These are phyloP conservation scores for Alnus rubra DNA, from an alignment of 306 rosid genomes.

Conservation along the genomic window DNA sequence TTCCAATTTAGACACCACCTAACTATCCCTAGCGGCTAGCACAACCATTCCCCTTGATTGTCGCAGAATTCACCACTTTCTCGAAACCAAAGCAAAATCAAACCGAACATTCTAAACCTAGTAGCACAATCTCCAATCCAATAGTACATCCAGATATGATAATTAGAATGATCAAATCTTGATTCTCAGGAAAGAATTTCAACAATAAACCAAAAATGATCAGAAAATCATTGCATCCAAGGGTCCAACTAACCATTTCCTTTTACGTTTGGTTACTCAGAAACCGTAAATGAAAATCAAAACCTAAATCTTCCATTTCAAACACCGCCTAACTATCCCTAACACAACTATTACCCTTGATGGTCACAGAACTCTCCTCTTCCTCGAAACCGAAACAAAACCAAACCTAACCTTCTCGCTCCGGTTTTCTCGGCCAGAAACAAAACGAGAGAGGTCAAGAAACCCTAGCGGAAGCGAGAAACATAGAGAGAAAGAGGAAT, in stretches of 20 bases:
- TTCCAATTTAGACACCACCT: too few relatives aligned
- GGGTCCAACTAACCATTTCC: neutral
- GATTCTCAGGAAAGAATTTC: too few relatives aligned
- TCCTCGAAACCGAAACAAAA: neutral
- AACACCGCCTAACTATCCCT: neutral
- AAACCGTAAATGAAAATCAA: neutral
- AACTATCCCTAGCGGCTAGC: too few relatives aligned
- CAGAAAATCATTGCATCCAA: neutral
- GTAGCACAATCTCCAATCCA: too few relatives aligned
- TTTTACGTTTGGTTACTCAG: neutral
- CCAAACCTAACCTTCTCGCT: constrained; percentile 1
- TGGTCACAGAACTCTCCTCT: neutral
- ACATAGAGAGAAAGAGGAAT: constrained; percentile 28
- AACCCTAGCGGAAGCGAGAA: constrained; percentile 31
- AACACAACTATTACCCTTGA: neutral
- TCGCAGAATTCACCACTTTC: too few relatives aligned
- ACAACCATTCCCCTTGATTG: too few relatives aligned
- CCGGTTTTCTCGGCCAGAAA: neutral
- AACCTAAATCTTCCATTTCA: neutral
- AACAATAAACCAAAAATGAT: neutral
- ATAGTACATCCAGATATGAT: too few relatives aligned
- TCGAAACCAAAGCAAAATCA: too few relatives aligned
- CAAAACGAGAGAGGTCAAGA: constrained; percentile 14
- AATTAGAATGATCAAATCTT: too few relatives aligned
- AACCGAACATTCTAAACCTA: too few relatives aligned